phyloP scores from a whole-genome alignment of 2,329 filamentous ascomycete genomes.

The Verruconis gallopava region DNA sequence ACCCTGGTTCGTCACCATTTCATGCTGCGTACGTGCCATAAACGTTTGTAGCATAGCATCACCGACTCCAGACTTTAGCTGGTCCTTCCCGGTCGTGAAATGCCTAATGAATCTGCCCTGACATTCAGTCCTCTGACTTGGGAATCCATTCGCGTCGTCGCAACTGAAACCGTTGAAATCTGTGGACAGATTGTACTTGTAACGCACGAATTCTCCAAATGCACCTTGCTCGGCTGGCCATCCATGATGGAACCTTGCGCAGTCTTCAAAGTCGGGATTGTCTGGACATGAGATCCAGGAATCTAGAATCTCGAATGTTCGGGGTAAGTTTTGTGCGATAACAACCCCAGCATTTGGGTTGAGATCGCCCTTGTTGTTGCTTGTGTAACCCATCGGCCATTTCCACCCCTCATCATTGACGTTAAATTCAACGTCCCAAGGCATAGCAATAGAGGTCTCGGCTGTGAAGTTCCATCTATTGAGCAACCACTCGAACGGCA shows the following conservation, averaged over 20 bases:
- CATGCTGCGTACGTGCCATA: slow-evolving; percentile 8
- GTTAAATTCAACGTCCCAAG: slow-evolving; percentile 23
- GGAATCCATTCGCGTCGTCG: slow-evolving; percentile 23
- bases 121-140: slow-evolving; percentile 15
- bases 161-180: slow-evolving; percentile 18
- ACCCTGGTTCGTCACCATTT: slow-evolving; percentile 6
- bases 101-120: slow-evolving; percentile 13
- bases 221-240: slow-evolving; percentile 23
- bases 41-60: slow-evolving; percentile 10
- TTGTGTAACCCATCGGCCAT: slow-evolving; percentile 16
- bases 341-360: slow-evolving; percentile 29
- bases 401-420: slow-evolving; percentile 12
- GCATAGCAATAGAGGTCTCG: slow-evolving; percentile 29
- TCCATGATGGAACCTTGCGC: slow-evolving; percentile 17
- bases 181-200: slow-evolving; percentile 16
- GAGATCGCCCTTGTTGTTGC: slow-evolving; percentile 22
- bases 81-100: slow-evolving; percentile 10
- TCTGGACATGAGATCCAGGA: slow-evolving; percentile 21
- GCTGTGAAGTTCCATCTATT: slow-evolving; percentile 32
- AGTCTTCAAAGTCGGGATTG: slow-evolving; percentile 13
- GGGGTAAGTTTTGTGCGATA: slow-evolving; percentile 21
- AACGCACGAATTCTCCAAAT: slow-evolving; percentile 22
- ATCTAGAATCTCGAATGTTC: slow-evolving; percentile 18
- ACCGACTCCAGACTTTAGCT: slow-evolving; percentile 9
- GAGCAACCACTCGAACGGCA: slow-evolving; percentile 37